Conservation (phyloP, 495 filamentous ascomycete genomes). For the Parachaetomium inaequale region DNA sequence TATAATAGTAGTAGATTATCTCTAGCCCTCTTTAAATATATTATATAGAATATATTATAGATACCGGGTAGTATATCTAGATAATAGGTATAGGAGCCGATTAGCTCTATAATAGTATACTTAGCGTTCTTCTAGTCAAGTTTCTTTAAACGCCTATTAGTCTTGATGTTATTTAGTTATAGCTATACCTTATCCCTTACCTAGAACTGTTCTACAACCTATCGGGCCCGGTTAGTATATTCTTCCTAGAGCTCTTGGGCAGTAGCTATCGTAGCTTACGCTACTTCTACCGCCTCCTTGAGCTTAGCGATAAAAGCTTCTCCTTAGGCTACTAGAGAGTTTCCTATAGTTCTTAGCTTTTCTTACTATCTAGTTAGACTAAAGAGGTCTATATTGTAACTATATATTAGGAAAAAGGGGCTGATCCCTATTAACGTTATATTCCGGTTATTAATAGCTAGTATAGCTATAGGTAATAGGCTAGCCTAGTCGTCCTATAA, state of each 20-base stretch:
- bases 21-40: too few relatives aligned
- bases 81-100: too few relatives aligned
- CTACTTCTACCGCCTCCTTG: not conserved
- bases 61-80: too few relatives aligned
- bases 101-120: too few relatives aligned
- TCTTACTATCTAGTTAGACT: not conserved
- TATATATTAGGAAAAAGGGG: not conserved
- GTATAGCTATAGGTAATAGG: not conserved
- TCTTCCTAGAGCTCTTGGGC: not conserved
- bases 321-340: not conserved
- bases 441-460: constrained; percentile 1
- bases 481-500: not conserved
- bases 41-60: too few relatives aligned
- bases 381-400: constrained; percentile 3
- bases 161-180: too few relatives aligned
- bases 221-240: too few relatives aligned
- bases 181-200: too few relatives aligned
- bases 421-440: not conserved
- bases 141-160: too few relatives aligned
- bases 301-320: not conserved
- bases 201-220: too few relatives aligned
- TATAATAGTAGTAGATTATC: too few relatives aligned
- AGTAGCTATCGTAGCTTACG: not conserved
- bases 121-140: too few relatives aligned
- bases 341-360: not conserved